Base-by-base conservation (phyloP, 768 basidiomycete species). In the Boletus fagicola region DNA sequence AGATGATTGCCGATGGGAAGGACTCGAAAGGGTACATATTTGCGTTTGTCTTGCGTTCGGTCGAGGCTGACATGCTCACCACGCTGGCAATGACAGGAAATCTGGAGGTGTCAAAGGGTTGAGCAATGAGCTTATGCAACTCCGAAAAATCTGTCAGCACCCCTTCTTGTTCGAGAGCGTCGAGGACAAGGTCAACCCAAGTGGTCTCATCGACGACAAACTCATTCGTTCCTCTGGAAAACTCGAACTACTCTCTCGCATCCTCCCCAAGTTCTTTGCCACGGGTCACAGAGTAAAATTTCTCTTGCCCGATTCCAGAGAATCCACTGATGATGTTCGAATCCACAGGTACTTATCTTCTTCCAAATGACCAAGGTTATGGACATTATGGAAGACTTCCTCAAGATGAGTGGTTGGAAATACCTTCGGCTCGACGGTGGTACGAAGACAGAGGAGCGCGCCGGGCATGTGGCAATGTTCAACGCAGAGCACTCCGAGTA, bases 291-390 rank as follows among this genome's bases (percentile, higher is more conserved):
- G 95, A 69, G 92, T 92, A 67, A 47, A 83, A 63, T 20, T 26
- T 36, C 6, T 20, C 20, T 50, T 18, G 13, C 20, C 1, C 11
- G 39, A 1, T 5, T 39, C 5, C 5, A 36, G 18, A 38, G 8
- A 24, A 46, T 20, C 4, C 62, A 36, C 12, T 58, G 9, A 52
- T 53, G 51, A 42, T 20, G 43, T 49, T n/a, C 53, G 54, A 44
- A 54, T 15, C 50, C 46, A 0, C 61, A 94, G 90, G 92, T 96
- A 46, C 85, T 99, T 55, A 98, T 99, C 65, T 98, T 99, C 85
- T 98, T 98, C 87, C 97, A 99, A 75, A 98, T 98, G 97, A 98
- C 95, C 16, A 92, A 94, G 68, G 93, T 98, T 65, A 97, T 98
- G 95, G 92, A 96, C 61, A 94, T 97, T 70, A 93, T 96, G 85